Conservation (phyloP, 2,329 filamentous ascomycete genomes). For the Trichocomaceae sp. region DNA sequence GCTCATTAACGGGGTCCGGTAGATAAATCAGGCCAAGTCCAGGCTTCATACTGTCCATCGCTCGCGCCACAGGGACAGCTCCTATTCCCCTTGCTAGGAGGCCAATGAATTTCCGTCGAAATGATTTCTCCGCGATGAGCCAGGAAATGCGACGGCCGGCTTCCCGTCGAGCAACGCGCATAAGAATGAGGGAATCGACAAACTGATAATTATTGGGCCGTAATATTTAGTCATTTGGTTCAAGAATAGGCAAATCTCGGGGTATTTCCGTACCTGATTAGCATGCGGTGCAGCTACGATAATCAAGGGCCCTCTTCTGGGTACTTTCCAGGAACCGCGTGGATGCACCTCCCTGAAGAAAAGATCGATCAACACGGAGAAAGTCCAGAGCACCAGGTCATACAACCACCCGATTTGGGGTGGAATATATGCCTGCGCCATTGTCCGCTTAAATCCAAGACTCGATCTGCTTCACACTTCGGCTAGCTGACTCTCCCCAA, state of each 20-base stretch:
- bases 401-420: slow-evolving; percentile 46
- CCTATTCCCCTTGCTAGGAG: slow-evolving; percentile 77
- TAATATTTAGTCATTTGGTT: slow-evolving; percentile 11
- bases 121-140: slow-evolving; percentile 91
- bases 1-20: slow-evolving; percentile 78
- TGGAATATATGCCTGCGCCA: slow-evolving; percentile 32
- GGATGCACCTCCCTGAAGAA: slow-evolving; percentile 99
- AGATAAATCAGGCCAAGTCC: slow-evolving; percentile 77
- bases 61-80: slow-evolving; percentile 85
- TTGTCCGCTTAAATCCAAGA: not conserved
- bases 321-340: slow-evolving; percentile 89
- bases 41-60: slow-evolving; percentile 79
- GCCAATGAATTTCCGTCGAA: slow-evolving; percentile 82
- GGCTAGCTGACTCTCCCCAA: not conserved
- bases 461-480: not conserved
- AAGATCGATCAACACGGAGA: slow-evolving; percentile 72
- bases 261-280: slow-evolving; percentile 63
- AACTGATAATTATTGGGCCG: slow-evolving; percentile 56
- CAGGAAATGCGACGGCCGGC: slow-evolving; percentile 83
- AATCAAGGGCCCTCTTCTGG: slow-evolving; percentile 78
- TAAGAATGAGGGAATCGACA: slow-evolving; percentile 88
- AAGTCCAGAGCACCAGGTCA: slow-evolving; percentile 45
- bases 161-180: slow-evolving; percentile 81
- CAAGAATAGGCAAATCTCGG: not conserved
- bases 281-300: slow-evolving; percentile 96